Percentiles rank a stretch among this genome's conserved stretches.
Conservation (phyloP, 805 yeast genomes). For the Starmera amethionina region DNA sequence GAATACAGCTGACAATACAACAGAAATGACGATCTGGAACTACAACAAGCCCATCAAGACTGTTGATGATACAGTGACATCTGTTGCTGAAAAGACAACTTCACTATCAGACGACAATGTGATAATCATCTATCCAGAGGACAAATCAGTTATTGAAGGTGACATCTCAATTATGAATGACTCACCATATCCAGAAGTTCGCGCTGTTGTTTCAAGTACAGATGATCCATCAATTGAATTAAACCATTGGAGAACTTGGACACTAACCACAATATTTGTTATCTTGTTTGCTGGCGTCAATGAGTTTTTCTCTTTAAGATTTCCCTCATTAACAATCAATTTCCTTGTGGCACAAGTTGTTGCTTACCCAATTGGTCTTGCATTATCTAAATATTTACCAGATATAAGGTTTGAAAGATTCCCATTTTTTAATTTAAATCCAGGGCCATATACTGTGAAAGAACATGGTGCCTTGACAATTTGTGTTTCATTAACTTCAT, state of each 20-base stretch:
- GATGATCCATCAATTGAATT: slow-evolving; percentile 41
- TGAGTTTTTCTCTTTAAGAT: slow-evolving; percentile 43
- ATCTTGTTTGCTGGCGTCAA: slow-evolving; percentile 49
- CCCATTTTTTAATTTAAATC: slow-evolving; percentile 33
- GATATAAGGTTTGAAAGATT: slow-evolving; percentile 23
- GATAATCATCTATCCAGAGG: neutral
- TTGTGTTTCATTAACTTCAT: slow-evolving; percentile 31
- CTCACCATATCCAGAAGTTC: slow-evolving; percentile 53
- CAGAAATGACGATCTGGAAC: too few species aligned
- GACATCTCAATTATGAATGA: slow-evolving; percentile 20
- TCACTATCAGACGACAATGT: too few species aligned
- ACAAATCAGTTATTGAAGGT: neutral
- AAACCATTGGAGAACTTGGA: slow-evolving; percentile 48
- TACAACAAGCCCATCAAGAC: too few species aligned
- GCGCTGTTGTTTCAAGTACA: slow-evolving; percentile 43
- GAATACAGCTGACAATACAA: too few species aligned
- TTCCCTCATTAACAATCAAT: slow-evolving; percentile 39
- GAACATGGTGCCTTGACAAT: slow-evolving; percentile 43
- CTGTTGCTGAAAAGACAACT: too few species aligned
- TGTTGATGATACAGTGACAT: too few species aligned
- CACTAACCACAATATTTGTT: slow-evolving; percentile 37
- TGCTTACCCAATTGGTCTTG: slow-evolving; percentile 49
- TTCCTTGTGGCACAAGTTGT: slow-evolving; percentile 49
- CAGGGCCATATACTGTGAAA: slow-evolving; percentile 43
- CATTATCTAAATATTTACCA: slow-evolving; percentile 34